These are phyloP conservation scores for Elsinoe perseae DNA, from an alignment of 2,329 filamentous ascomycete genomes.

Conservation along the genomic window DNA sequence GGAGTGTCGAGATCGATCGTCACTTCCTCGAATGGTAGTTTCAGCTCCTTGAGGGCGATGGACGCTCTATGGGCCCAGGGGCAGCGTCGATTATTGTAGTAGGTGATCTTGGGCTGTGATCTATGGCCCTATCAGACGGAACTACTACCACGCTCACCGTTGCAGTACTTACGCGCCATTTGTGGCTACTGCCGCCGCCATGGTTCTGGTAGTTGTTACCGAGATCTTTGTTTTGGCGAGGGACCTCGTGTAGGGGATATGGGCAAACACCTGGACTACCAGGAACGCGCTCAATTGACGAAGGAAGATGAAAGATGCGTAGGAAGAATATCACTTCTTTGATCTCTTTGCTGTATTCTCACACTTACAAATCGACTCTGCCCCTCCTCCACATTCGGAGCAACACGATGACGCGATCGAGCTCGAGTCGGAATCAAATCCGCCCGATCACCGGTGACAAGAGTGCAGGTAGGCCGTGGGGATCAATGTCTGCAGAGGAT, in stretches of 20 bases:
- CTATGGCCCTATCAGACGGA: neutral
- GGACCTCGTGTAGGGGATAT: too few relatives aligned
- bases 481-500: too few relatives aligned
- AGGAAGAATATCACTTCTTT: too few relatives aligned
- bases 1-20: slow-evolving; percentile 56
- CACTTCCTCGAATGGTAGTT: slow-evolving; percentile 32
- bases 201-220: neutral
- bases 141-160: neutral
- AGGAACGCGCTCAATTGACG: too few relatives aligned
- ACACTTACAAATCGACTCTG: slow-evolving; percentile 6
- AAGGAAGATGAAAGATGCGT: too few relatives aligned
- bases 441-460: neutral
- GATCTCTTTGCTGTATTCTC: neutral
- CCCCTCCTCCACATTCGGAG: slow-evolving; percentile 9
- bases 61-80: slow-evolving; percentile 66
- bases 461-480: neutral
- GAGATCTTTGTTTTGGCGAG: too few relatives aligned
- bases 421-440: neutral
- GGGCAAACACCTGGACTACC: too few relatives aligned
- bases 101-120: slow-evolving; percentile 45
- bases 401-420: slow-evolving; percentile 2
- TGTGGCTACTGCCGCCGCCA: neutral
- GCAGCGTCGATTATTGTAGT: slow-evolving; percentile 64
- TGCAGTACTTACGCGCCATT: slow-evolving; percentile 11
- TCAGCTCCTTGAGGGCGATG: slow-evolving; percentile 28